Percentiles rank a stretch among this genome's conserved stretches.
Conservation (phyloP, 148 eudicot species). For the Bassia scoparia region DNA sequence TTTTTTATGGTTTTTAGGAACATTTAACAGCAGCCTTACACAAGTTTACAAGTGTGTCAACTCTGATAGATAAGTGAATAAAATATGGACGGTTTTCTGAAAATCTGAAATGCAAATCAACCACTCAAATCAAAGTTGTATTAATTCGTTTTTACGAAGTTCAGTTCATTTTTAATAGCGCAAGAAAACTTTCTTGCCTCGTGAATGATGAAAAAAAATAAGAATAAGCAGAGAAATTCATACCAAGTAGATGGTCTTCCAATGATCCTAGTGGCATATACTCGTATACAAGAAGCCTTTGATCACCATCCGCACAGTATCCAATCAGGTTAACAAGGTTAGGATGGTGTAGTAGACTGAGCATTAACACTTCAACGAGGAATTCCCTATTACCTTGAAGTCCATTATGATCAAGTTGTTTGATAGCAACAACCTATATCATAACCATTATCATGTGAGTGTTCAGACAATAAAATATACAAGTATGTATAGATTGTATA, state of each 20-base stretch:
- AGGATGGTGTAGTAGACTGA: slow-evolving; percentile 64
- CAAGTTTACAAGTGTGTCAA: neutral
- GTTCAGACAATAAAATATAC: neutral
- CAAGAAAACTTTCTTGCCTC: neutral
- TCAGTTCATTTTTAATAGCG: neutral
- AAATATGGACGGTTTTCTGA: neutral
- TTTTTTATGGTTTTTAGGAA: neutral
- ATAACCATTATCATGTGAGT: neutral
- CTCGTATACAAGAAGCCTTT: slow-evolving; percentile 80
- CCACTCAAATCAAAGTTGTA: neutral
- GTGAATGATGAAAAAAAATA: neutral
- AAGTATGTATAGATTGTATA: neutral
- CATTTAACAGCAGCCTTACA: neutral
- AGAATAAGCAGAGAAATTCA: neutral
- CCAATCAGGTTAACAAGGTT: slow-evolving; percentile 85
- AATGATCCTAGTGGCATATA: slow-evolving; percentile 80
- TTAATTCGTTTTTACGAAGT: neutral
- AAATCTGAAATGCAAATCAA: neutral
- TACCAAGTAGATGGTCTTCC: slow-evolving; percentile 83
- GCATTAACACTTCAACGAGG: slow-evolving; percentile 66
- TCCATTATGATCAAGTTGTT: slow-evolving; percentile 74
- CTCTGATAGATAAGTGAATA: neutral
- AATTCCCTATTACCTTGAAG: slow-evolving; percentile 74
- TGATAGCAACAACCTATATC: slow-evolving; percentile 69
- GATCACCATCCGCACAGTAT: slow-evolving; percentile 79